Evolutionary conservation across 1,139 yeast species (phyloP).

Genomic region (Saccharomyces uvarum): DNA sequence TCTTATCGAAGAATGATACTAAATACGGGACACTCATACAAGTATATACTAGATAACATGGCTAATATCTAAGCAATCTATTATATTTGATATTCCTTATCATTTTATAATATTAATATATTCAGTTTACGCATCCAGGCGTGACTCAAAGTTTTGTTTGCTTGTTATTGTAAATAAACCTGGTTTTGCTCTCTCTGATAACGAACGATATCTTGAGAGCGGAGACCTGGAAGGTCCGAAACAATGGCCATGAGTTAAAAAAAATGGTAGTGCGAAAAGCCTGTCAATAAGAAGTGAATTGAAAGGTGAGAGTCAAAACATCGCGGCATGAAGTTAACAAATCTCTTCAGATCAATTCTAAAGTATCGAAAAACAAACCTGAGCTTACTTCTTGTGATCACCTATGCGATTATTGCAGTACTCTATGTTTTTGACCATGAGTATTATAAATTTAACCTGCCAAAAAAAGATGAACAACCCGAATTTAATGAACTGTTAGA

Average conservation of each 20-base stretch:
- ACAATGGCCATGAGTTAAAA: not conserved
- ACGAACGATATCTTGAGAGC: not conserved
- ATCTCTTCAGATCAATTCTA: slow-evolving; percentile 16
- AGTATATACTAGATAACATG: not conserved
- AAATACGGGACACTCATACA: not conserved
- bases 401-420: slow-evolving; percentile 16
- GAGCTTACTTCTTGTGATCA: slow-evolving; percentile 21
- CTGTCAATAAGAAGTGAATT: not conserved
- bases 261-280: not conserved
- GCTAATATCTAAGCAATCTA: not conserved
- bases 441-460: slow-evolving; percentile 14
- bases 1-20: not conserved
- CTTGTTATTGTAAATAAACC: not conserved
- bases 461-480: slow-evolving; percentile 10
- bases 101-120: not conserved
- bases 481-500: slow-evolving; percentile 37
- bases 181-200: not conserved
- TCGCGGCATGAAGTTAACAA: slow-evolving; percentile 3
- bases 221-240: not conserved
- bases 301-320: not conserved
- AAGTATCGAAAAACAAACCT: slow-evolving; percentile 28
- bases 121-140: not conserved
- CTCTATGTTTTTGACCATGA: slow-evolving; percentile 17
- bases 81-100: slow-evolving; percentile 2
- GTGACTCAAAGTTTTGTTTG: too few relatives aligned